phyloP scores from a whole-genome alignment of 192 early-diverging fungal species.

The Rhizoclosmatium sp. region DNA sequence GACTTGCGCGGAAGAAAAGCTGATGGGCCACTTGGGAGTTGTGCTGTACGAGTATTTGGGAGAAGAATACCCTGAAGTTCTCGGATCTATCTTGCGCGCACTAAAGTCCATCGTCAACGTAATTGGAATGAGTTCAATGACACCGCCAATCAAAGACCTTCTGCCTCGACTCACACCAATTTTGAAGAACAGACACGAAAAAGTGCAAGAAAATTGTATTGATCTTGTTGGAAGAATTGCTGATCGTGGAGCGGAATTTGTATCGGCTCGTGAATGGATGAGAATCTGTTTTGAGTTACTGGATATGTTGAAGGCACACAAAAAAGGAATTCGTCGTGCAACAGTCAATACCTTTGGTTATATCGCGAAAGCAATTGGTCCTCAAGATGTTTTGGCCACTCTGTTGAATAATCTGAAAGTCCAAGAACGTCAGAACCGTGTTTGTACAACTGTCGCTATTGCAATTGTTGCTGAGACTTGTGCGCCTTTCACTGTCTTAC shows the following conservation, averaged over 20 bases:
- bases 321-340: conserved; percentile 93
- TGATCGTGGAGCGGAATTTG: conserved; percentile 96
- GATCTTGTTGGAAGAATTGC: conserved; percentile 99
- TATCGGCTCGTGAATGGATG: conserved; percentile 99
- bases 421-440: conserved; percentile 98
- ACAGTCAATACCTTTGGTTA: conserved; percentile 99
- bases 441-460: conserved; percentile 99
- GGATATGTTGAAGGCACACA: conserved; percentile 95
- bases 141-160: conserved; percentile 96
- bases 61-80: conserved; percentile 98
- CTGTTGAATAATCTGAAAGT: conserved; percentile 98
- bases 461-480: conserved; percentile 94
- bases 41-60: conserved; percentile 98
- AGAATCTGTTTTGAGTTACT: conserved; percentile 98
- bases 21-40: conserved; percentile 92
- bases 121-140: conserved; percentile 98
- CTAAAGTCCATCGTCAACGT: conserved; percentile 96
- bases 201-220: conserved; percentile 88
- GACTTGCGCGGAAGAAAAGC: conserved; percentile 92
- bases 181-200: conserved; percentile 95
- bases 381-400: conserved; percentile 98
- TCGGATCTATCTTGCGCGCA: conserved; percentile 92
- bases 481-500: conserved; percentile 93
- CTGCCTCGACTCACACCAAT: conserved; percentile 98
- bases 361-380: conserved; percentile 98